Conservation (phyloP, 1,139 yeast genomes). For the Candida sojae region DNA sequence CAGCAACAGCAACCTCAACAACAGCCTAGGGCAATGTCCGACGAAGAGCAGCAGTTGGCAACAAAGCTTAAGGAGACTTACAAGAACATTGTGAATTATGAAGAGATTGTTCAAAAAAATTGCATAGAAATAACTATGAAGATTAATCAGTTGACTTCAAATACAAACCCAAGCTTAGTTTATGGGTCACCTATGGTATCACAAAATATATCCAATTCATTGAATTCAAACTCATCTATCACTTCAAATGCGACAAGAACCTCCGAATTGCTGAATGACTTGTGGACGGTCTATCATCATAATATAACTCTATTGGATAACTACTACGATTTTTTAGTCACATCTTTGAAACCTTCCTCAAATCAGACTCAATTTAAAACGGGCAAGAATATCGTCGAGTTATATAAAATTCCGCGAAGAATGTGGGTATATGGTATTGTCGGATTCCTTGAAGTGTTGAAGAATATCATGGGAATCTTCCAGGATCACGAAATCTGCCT, state of each 20-base stretch:
- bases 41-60: conserved; percentile 71
- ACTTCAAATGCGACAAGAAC: conserved; percentile 28
- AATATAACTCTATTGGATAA: conserved; percentile 66
- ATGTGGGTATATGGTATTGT: conserved; percentile 86
- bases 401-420: conserved; percentile 73
- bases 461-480: conserved; percentile 63
- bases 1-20: conserved; percentile 15
- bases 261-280: conserved; percentile 58
- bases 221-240: conserved; percentile 19
- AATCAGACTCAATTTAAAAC: conserved; percentile 58
- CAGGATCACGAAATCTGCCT: conserved; percentile 51
- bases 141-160: conserved; percentile 46
- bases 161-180: conserved; percentile 16
- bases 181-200: conserved; percentile 21
- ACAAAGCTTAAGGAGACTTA: conserved; percentile 73
- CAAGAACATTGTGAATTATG: conserved; percentile 65
- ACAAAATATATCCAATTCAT: conserved; percentile 21
- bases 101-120: conserved; percentile 68
- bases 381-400: conserved; percentile 72
- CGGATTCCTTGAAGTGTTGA: conserved; percentile 73
- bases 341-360: conserved; percentile 65
- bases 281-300: conserved; percentile 72
- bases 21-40: conserved; percentile 45
- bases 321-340: conserved; percentile 68
- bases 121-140: conserved; percentile 57